These are phyloP conservation scores for Zygotorulaspora sp. DNA, from an alignment of 805 yeast genomes.

Conservation along the genomic window DNA sequence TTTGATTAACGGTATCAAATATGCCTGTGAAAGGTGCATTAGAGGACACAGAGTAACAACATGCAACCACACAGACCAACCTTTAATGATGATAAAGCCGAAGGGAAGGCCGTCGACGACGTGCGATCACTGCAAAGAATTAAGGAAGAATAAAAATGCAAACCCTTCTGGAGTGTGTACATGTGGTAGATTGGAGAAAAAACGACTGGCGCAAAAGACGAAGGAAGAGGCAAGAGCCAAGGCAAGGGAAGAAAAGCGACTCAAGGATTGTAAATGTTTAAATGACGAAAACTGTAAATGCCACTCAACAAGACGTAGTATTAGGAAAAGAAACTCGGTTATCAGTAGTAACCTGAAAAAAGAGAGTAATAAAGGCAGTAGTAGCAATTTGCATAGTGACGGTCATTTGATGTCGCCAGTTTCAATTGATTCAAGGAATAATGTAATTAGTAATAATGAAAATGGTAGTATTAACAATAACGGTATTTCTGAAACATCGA, in stretches of 20 bases:
- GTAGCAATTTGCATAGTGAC: slow-evolving; percentile 4
- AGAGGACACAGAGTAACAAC: slow-evolving; percentile 95
- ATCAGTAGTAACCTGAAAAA: slow-evolving; percentile 2
- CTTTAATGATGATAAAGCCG: slow-evolving; percentile 88
- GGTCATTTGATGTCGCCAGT: slow-evolving; percentile 16
- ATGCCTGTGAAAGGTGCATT: slow-evolving; percentile 94
- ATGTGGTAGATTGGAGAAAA: slow-evolving; percentile 55
- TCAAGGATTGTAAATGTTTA: slow-evolving; percentile 36
- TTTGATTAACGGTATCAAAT: slow-evolving; percentile 83
- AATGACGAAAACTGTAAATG: slow-evolving; percentile 21
- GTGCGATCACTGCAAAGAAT: slow-evolving; percentile 79
- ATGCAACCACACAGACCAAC: slow-evolving; percentile 88
- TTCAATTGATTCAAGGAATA: slow-evolving; percentile 12
- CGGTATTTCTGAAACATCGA: slow-evolving; percentile 4
- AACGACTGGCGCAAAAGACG: slow-evolving; percentile 33
- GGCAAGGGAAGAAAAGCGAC: slow-evolving; percentile 22
- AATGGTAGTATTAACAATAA: no score
- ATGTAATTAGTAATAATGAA: no score
- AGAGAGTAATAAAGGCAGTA: slow-evolving; percentile 1
- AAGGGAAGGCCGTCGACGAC: slow-evolving; percentile 95
- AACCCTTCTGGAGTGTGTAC: slow-evolving; percentile 60
- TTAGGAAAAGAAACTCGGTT: slow-evolving; percentile 8
- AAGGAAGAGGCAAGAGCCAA: slow-evolving; percentile 33
- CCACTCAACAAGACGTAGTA: slow-evolving; percentile 21
- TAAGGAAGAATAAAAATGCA: slow-evolving; percentile 59